phyloP scores from a whole-genome alignment of 2,329 filamentous ascomycete genomes.

The Cercospora beticola region DNA sequence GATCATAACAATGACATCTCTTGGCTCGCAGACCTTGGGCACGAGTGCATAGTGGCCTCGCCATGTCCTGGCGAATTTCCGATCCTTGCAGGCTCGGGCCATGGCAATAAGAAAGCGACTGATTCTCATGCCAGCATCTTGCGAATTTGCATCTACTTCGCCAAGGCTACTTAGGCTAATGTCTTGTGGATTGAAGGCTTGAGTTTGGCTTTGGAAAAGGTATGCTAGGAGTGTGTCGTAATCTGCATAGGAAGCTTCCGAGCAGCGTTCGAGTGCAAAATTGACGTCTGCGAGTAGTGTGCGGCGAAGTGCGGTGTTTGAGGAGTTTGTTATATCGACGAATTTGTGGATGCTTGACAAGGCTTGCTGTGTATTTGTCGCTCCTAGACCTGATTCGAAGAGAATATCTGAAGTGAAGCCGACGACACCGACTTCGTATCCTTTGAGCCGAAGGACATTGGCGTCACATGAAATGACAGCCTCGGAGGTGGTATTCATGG shows the following conservation, averaged over 20 bases:
- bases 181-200: background rate
- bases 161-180: background rate
- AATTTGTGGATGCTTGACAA: background rate
- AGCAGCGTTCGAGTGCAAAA: background rate
- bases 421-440: background rate
- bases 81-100: background rate
- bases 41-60: background rate
- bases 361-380: background rate
- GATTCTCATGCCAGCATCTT: background rate
- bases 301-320: background rate
- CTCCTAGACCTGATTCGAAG: background rate
- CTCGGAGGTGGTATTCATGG: background rate
- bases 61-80: background rate
- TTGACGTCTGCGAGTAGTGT: background rate
- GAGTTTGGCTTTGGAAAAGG: background rate
- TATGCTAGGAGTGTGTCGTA: background rate
- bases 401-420: background rate
- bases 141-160: background rate
- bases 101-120: background rate
- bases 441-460: background rate
- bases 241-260: background rate
- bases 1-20: background rate
- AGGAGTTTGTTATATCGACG: background rate
- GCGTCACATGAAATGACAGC: background rate
- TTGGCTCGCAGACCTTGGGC: background rate